Evolutionary conservation across 176 grass and related monocot species (phyloP).

Genomic region (Microstegium vimineum): DNA sequence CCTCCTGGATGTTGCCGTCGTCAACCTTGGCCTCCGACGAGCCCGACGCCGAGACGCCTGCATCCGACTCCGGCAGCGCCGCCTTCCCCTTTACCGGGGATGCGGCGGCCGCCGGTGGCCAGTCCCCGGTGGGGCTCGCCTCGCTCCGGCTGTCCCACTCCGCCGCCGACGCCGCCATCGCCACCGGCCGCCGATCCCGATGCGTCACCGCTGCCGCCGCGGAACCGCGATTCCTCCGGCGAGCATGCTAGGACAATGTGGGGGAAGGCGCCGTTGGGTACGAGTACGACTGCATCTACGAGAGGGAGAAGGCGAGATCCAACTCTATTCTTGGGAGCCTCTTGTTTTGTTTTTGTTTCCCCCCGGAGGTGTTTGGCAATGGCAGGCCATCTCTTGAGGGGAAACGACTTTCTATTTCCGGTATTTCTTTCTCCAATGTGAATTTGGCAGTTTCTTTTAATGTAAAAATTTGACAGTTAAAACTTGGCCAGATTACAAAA

Average conservation of each 20-base stretch:
- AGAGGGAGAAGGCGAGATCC: conserved; percentile 38
- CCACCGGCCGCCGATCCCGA: neutral
- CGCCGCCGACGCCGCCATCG: conserved; percentile 17
- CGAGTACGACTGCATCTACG: neutral
- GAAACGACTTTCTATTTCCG: no score
- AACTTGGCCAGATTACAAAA: neutral
- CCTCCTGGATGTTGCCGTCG: conserved; percentile 95
- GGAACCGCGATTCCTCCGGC: conserved; percentile 8
- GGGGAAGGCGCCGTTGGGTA: neutral
- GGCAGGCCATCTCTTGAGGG: no score
- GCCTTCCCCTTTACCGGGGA: conserved; percentile 55
- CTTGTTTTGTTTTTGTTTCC: neutral
- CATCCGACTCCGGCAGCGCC: conserved; percentile 34
- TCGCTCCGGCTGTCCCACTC: conserved; percentile 35
- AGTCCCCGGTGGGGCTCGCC: conserved; percentile 24
- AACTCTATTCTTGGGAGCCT: conserved; percentile 33
- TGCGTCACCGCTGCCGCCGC: conserved; percentile 8
- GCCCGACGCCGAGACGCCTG: conserved; percentile 40
- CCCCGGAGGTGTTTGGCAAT: neutral
- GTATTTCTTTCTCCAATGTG: neutral
- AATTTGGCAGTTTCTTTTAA: neutral
- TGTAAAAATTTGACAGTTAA: neutral
- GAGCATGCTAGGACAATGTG: conserved; percentile 32
- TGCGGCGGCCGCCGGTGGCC: conserved; percentile 27
- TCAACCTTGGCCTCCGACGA: conserved; percentile 67